These are phyloP conservation scores for Kazachstania psychrophila DNA, from an alignment of 805 yeast genomes.

Conservation along the genomic window DNA sequence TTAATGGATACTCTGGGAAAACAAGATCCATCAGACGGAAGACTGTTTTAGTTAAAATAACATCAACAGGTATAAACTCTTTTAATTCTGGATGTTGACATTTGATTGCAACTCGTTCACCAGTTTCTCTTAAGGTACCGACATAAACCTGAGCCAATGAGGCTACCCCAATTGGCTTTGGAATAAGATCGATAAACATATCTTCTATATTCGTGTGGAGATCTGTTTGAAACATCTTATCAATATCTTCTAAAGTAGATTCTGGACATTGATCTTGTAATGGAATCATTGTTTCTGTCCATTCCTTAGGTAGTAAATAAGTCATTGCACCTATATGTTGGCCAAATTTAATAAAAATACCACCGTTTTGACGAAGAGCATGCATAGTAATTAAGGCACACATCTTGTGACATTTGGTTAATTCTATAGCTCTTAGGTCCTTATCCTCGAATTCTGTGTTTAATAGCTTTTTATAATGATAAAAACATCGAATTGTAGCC, in stretches of 20 bases:
- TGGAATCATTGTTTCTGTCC: conserved; percentile 94
- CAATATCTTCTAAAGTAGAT: conserved; percentile 62
- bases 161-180: conserved; percentile 85
- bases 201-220: conserved; percentile 53
- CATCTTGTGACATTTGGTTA: conserved; percentile 56
- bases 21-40: conserved; percentile 63
- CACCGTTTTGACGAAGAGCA: conserved; percentile 82
- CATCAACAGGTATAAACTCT: conserved; percentile 86
- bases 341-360: conserved; percentile 87
- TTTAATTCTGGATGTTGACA: conserved; percentile 85
- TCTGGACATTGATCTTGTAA: conserved; percentile 85
- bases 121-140: conserved; percentile 51
- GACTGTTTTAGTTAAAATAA: conserved; percentile 65
- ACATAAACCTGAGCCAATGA: conserved; percentile 92
- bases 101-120: conserved; percentile 82
- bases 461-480: conserved; percentile 53
- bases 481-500: conserved; percentile 69
- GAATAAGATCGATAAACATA: conserved; percentile 55
- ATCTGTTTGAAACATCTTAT: conserved; percentile 58
- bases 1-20: conserved; percentile 88
- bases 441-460: conserved; percentile 34
- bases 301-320: conserved; percentile 79
- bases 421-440: conserved; percentile 42
- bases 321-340: conserved; percentile 92
- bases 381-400: conserved; percentile 73